Evolutionary conservation across 306 rosid genomes (phyloP), one percentile per base, ranked within the genome.

Genomic region (Sicyos edulis): DNA sequence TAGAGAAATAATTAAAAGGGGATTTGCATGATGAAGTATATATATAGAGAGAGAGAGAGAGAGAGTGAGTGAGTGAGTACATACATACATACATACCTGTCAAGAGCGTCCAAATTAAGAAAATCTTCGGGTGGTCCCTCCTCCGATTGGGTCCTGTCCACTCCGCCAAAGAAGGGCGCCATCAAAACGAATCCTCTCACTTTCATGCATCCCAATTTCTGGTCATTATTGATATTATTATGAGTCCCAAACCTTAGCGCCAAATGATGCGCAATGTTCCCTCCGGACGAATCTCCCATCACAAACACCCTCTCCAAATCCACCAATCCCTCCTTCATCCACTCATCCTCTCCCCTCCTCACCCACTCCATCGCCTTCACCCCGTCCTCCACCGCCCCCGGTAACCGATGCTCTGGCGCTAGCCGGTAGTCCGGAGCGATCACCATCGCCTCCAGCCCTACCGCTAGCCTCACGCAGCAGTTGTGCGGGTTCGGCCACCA

Each of bases 81-180:
- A n/a, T n/a, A n/a, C n/a, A n/a, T n/a, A n/a, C n/a, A n/a, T 26
- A 32, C 37, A 4, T n/a, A 92, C 98, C 98, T 88, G 84, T 92
- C 98, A 21, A 92, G 83, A 63, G 88, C 65, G 2, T 92, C 96
- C 72, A 90, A 83, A 65, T 54, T 82, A 70, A 92, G 40, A 70
- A 76, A 16, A 5, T 64, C 64, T 66, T 92, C 98, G 0, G 77
- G 11, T 7, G 96, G 87, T 12, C 96, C 96, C 71, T 87, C 88
- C 81, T 92, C 98, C 4, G 98, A 92, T 69, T 74, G 73, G 62
- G 96, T 92, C 72, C 98, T 82, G 55, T 37, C 77, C 79, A 76
- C 90, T 21, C 98, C 98, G 2, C 98, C 98, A 51, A 92, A 92
- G 82, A 92, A 92, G 21, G 98, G 98, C 13, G 93, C 98, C 78